phyloP scores from a whole-genome alignment of 2,329 filamentous ascomycete genomes.

The Sclerotinia subarctica region DNA sequence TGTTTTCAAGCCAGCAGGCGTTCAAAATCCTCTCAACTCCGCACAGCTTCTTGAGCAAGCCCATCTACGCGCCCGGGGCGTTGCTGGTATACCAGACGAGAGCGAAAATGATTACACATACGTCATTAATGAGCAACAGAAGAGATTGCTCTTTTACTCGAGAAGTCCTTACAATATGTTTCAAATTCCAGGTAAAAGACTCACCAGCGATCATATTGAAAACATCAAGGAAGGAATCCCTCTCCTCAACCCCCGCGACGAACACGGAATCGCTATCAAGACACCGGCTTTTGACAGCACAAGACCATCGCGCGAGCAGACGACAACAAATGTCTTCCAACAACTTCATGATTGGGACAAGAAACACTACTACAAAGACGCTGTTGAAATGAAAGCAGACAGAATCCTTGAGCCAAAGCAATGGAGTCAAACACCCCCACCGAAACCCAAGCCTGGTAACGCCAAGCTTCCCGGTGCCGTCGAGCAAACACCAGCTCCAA shows the following conservation, averaged over 20 bases:
- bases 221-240: constrained; percentile 2
- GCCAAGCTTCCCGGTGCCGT: constrained; percentile 20
- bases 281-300: not conserved
- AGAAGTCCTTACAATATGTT: constrained; percentile 5
- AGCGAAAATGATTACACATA: constrained; percentile 4
- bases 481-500: constrained; percentile 1
- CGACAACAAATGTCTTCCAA: not conserved
- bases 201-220: not conserved
- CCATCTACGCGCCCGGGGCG: not conserved
- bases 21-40: constrained; percentile 11
- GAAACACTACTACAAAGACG: constrained; percentile 5
- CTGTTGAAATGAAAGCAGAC: not conserved
- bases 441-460: constrained; percentile 22
- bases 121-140: not conserved
- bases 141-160: not conserved
- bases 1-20: constrained; percentile 9
- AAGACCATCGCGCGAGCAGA: not conserved
- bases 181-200: not conserved
- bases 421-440: constrained; percentile 22
- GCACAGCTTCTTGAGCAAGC: constrained; percentile 8
- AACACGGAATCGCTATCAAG: constrained; percentile 4
- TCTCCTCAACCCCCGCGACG: constrained; percentile 2
- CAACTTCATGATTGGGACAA: constrained; percentile 14
- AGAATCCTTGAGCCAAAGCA: constrained; percentile 20
- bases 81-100: not conserved